Conservation (phyloP, 2,329 filamentous ascomycete genomes). For the Diplocarpon mali region DNA sequence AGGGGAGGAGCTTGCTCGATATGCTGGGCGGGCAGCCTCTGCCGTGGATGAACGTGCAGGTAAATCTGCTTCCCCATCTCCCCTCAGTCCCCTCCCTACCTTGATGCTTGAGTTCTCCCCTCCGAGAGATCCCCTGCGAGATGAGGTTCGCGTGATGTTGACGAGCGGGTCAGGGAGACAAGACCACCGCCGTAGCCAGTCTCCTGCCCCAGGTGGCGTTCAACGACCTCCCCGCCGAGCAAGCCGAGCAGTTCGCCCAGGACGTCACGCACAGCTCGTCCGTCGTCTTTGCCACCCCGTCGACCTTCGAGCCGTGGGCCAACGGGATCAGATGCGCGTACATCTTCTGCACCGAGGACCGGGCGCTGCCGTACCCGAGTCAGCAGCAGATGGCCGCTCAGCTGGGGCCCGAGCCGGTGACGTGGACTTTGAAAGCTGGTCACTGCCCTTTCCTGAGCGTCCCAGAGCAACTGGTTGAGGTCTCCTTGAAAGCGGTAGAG, state of each 20-base stretch:
- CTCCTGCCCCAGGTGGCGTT: slow-evolving; percentile 4
- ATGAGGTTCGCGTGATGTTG: background rate
- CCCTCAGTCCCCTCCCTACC: too few relatives aligned
- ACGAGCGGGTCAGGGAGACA: slow-evolving; percentile 7
- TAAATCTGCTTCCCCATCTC: background rate
- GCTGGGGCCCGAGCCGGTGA: slow-evolving; percentile 7
- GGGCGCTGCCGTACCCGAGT: slow-evolving; percentile 7
- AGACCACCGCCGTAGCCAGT: slow-evolving; percentile 1
- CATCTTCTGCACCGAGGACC: slow-evolving; percentile 15
- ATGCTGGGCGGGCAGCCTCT: slow-evolving; percentile 10
- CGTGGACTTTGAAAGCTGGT: slow-evolving; percentile 8
- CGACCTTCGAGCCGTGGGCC: slow-evolving; percentile 16
- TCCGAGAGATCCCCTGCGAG: too few relatives aligned
- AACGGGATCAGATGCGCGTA: slow-evolving; percentile 13
- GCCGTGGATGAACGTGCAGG: slow-evolving; percentile 14
- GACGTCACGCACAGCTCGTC: slow-evolving; percentile 9
- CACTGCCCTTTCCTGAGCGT: slow-evolving; percentile 16
- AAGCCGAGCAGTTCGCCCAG: background rate
- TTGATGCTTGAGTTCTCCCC: too few relatives aligned
- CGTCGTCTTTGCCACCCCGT: slow-evolving; percentile 8
- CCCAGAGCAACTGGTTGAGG: slow-evolving; percentile 12
- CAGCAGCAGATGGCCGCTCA: slow-evolving; percentile 14
- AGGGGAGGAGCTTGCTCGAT: slow-evolving; percentile 10
- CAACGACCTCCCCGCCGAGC: slow-evolving; percentile 11
- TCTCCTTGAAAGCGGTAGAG: slow-evolving; percentile 4